Evolutionary conservation across 2,329 filamentous ascomycete genomes (phyloP), one percentile per base, ranked within the genome.

Genomic region (Apiospora arundinis): DNA sequence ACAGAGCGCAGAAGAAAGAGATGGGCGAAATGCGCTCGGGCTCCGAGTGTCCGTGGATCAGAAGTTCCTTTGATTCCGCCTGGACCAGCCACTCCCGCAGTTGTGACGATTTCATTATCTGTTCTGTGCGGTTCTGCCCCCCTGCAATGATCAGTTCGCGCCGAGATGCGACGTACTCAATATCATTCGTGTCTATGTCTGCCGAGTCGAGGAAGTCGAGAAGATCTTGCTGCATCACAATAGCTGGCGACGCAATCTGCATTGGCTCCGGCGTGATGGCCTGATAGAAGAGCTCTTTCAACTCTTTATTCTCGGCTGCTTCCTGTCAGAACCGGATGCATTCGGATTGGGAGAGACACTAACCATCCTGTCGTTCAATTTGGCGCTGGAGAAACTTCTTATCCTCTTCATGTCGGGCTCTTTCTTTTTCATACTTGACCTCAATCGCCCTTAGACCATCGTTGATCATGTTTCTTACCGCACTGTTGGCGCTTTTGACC

Each of bases 1-100:
- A 7, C 16, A 45, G 21, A 12, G 67, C 25, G 5, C 67, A 68
- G 23, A 68, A 68, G 48, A 46, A 68, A 2, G 67, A 68, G 11
- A 68, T 16, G 25, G 42, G 67, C 3, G 25, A 68, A n/a, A 68
- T 49, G 12, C 44, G 37, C 67, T n/a, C 18, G 2, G 56, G 56
- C 2, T 63, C 56, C 18, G 56, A 63, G 56, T 63, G 40, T 28
- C 56, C 56, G 18, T 63, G 56, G 28, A 63, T 40, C 28, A 63
- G 18, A 1, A 63, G 18, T 18, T 63, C 56, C 16, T 40, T 63
- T 6, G 28, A 40, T 2, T 63, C 56, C 0, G 28, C 32, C 12
- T 63, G 28, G 21, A 63, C 56, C 3, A 63, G 18, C 56, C 56
- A 63, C 9, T 63, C 32, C 4, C 32, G 18, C 2, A 63, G 28